Conservation (phyloP, 1,284 basidiomycete genomes). For the Salmacisia buchloeana region DNA sequence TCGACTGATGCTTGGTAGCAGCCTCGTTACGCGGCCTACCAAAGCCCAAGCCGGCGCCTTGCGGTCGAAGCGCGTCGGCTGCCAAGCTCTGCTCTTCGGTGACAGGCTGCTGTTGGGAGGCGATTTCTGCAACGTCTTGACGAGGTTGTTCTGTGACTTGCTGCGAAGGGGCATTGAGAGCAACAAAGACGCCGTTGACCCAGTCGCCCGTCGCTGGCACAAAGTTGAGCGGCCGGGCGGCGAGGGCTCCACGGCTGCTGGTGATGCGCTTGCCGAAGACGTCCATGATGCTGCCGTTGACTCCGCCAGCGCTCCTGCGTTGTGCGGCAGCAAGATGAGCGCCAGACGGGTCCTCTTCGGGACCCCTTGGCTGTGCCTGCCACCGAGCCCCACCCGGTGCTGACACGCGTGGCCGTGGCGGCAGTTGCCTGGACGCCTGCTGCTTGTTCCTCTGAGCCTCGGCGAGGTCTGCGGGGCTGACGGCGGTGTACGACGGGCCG, state of each 20-base stretch:
- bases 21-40: too few species aligned
- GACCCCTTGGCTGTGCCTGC: too few species aligned
- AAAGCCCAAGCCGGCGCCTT: too few species aligned
- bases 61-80: too few species aligned
- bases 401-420: neutral
- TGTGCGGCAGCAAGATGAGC: too few species aligned
- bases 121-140: neutral
- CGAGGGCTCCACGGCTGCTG: neutral
- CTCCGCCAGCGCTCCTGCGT: too few species aligned
- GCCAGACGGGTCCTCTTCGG: too few species aligned
- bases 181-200: neutral
- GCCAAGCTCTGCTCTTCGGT: neutral
- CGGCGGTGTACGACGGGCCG: neutral
- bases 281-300: neutral
- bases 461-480: neutral
- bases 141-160: neutral
- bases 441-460: neutral
- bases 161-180: neutral
- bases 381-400: neutral
- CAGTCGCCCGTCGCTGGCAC: constrained; percentile 3
- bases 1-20: too few species aligned
- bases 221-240: neutral
- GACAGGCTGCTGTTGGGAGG: neutral
- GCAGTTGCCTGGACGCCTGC: neutral
- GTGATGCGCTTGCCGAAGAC: neutral